These are phyloP conservation scores for Cercospora sp. DNA, from an alignment of 2,329 filamentous ascomycete genomes.

Conservation along the genomic window DNA sequence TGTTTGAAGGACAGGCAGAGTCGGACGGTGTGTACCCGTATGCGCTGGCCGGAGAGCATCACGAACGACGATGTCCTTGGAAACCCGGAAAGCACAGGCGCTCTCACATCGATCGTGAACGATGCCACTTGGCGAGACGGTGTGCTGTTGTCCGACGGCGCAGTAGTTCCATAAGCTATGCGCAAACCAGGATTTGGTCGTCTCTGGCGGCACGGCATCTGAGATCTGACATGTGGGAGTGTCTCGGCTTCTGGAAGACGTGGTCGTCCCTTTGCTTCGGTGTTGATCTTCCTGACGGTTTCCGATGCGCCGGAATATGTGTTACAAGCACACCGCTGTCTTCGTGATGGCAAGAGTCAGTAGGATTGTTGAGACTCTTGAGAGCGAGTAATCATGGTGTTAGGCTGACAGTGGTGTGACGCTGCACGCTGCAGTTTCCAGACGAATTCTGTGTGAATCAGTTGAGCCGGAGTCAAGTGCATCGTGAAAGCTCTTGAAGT, in stretches of 20 bases:
- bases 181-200: background rate
- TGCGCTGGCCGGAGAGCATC: slow-evolving; percentile 6
- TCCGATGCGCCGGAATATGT: background rate
- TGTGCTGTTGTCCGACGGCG: slow-evolving; percentile 3
- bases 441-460: background rate
- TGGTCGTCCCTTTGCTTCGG: background rate
- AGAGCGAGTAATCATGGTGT: background rate
- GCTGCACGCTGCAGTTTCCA: background rate
- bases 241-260: background rate
- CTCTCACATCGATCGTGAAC: background rate
- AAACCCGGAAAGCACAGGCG: background rate
- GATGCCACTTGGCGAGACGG: slow-evolving; percentile 1
- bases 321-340: background rate
- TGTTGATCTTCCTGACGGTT: background rate
- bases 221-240: slow-evolving; percentile 2
- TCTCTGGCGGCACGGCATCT: slow-evolving; percentile 2
- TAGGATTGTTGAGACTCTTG: background rate
- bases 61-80: background rate
- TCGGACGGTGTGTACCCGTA: background rate
- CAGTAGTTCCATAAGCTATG: background rate
- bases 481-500: background rate
- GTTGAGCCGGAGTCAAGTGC: background rate
- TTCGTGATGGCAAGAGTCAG: background rate
- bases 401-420: background rate
- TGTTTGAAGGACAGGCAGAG: background rate